Evolutionary conservation across 179 eudicot genomes (phyloP).

Genomic region (Carnegiea gigantea): DNA sequence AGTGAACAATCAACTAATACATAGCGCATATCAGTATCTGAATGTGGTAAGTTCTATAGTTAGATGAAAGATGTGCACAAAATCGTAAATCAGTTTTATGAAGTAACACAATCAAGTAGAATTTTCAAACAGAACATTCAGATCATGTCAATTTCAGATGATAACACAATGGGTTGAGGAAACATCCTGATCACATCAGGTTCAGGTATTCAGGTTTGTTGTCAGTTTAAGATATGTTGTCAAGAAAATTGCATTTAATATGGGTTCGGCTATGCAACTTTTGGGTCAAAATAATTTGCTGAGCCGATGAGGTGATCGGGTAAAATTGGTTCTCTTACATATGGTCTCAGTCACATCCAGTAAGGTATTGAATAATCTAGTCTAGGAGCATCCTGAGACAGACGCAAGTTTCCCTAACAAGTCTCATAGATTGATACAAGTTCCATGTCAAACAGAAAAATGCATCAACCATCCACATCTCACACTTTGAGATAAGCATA

Average conservation of each 20-base stretch:
- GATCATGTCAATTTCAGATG: neutral
- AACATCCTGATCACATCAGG: neutral
- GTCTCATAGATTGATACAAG: neutral
- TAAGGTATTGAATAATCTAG: neutral
- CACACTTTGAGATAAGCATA: neutral
- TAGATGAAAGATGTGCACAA: neutral
- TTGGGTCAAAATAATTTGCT: neutral
- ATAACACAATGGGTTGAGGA: neutral
- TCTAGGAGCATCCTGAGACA: neutral
- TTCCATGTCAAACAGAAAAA: neutral
- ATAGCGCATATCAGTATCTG: too few species aligned
- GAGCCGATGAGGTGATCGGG: neutral
- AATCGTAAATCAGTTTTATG: neutral
- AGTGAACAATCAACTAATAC: neutral
- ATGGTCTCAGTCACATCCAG: too few species aligned
- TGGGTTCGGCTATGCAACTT: neutral
- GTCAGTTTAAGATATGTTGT: too few species aligned
- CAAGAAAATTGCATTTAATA: neutral
- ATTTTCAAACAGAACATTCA: too few species aligned
- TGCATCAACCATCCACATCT: neutral
- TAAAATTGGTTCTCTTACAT: too few species aligned
- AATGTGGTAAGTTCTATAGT: too few species aligned
- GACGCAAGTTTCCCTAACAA: neutral
- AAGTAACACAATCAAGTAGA: neutral
- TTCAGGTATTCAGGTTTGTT: neutral